phyloP scores from a whole-genome alignment of 495 filamentous ascomycete genomes.

The Filosporella fistucella region DNA sequence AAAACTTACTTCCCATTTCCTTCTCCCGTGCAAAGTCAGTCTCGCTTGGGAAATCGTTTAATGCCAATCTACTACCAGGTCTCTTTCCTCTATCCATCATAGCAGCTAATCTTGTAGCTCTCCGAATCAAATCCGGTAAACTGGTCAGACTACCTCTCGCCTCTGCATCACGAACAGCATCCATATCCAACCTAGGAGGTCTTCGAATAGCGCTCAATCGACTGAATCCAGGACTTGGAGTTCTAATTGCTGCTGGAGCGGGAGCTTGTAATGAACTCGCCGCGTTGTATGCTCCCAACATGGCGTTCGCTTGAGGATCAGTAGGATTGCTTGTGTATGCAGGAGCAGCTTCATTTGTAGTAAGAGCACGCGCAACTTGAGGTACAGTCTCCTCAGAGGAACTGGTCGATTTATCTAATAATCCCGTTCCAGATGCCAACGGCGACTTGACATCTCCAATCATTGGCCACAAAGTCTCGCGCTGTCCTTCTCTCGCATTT shows the following conservation, averaged over 20 bases:
- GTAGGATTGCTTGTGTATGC: neutral
- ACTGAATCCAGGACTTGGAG: constrained; percentile 37
- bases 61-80: constrained; percentile 62
- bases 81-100: constrained; percentile 79
- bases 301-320: constrained; percentile 31
- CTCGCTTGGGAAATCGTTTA: constrained; percentile 33
- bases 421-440: constrained; percentile 21
- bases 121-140: constrained; percentile 81
- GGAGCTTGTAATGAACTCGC: constrained; percentile 37
- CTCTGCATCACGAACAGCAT: constrained; percentile 73
- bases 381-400: constrained; percentile 18
- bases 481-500: constrained; percentile 7
- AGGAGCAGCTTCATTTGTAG: constrained; percentile 3
- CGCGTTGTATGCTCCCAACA: constrained; percentile 38
- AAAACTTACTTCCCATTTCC: constrained; percentile 33
- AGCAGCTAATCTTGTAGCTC: constrained; percentile 81
- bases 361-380: constrained; percentile 10
- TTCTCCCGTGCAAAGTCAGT: constrained; percentile 28
- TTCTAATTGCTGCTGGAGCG: constrained; percentile 19
- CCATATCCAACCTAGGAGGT: constrained; percentile 74
- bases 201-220: constrained; percentile 45
- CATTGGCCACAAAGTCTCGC: constrained; percentile 20
- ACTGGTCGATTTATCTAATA: constrained; percentile 18
- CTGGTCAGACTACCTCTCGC: constrained; percentile 84
- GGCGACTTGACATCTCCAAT: constrained; percentile 20